Evolutionary conservation across 139 green algal genomes (phyloP).

Genomic region (Tetraselmis striata): DNA sequence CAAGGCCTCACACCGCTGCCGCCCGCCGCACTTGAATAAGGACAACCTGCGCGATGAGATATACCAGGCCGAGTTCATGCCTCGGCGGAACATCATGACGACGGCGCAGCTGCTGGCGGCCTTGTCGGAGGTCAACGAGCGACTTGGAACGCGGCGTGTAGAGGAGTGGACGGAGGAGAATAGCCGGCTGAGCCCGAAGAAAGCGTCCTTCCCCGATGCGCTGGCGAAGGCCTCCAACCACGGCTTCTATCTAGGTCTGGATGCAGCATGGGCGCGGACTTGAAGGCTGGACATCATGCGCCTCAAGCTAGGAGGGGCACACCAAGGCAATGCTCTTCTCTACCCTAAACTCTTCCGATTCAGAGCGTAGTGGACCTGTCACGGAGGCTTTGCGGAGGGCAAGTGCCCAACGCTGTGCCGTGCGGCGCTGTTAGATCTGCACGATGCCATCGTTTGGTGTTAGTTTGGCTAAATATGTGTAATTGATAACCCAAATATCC

Average conservation of each 20-base stretch:
- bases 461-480: too few species aligned
- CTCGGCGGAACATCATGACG: neutral
- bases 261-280: neutral
- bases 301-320: too few species aligned
- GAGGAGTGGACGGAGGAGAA: neutral
- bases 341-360: too few species aligned
- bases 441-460: too few species aligned
- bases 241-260: neutral
- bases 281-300: too few species aligned
- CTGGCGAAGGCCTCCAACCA: neutral
- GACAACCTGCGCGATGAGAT: neutral
- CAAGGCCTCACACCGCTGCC: neutral
- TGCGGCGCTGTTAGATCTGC: too few species aligned
- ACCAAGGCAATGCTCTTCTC: too few species aligned
- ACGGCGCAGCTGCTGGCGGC: neutral
- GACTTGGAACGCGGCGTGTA: neutral
- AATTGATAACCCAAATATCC: too few species aligned
- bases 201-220: neutral
- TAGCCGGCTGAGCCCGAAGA: neutral
- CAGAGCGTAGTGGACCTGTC: too few species aligned
- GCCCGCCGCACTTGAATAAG: neutral
- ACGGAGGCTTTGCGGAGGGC: too few species aligned
- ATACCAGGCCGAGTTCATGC: neutral
- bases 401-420: too few species aligned
- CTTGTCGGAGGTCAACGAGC: neutral